Percentiles rank a stretch among this genome's conserved stretches.
Evolutionary conservation across 1,284 basidiomycete species (phyloP).

Genomic region (Fomitopsis schrenkii): DNA sequence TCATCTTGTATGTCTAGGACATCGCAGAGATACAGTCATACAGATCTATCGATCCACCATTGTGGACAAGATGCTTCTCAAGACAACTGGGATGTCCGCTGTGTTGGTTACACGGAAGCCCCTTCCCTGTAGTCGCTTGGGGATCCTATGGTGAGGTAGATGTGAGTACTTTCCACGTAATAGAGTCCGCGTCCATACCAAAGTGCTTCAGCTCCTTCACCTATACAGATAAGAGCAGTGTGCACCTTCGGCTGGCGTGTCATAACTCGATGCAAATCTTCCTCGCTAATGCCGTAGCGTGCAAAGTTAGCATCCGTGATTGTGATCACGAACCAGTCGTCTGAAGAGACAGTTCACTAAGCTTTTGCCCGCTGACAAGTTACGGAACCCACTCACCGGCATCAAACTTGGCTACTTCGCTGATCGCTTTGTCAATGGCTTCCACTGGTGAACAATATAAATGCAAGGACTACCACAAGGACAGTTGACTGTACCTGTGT

Average conservation of each 20-base stretch:
- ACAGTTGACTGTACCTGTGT: conserved; percentile 40
- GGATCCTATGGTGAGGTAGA: conserved; percentile 39
- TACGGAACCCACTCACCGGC: conserved; percentile 37
- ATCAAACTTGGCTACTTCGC: conserved; percentile 56
- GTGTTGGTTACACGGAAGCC: conserved; percentile 35
- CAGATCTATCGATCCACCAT: conserved; percentile 30
- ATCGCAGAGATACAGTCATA: background rate
- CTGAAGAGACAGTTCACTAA: conserved; percentile 25
- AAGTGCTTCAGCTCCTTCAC: conserved; percentile 59
- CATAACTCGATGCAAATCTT: conserved; percentile 53
- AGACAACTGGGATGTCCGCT: conserved; percentile 35
- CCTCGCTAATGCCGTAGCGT: conserved; percentile 58
- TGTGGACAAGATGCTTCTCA: conserved; percentile 34
- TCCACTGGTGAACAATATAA: conserved; percentile 39
- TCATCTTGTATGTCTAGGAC: background rate
- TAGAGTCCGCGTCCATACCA: conserved; percentile 37
- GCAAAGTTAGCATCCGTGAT: conserved; percentile 68
- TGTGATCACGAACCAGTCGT: conserved; percentile 67
- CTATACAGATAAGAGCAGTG: conserved; percentile 63
- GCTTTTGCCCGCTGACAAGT: background rate
- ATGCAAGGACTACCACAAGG: background rate
- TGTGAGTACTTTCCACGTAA: background rate
- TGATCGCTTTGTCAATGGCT: conserved; percentile 57
- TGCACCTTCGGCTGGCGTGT: conserved; percentile 59
- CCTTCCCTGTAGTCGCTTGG: conserved; percentile 41